Conservation (phyloP, 2,329 filamentous ascomycete species). For the Cladosporium sp. region DNA sequence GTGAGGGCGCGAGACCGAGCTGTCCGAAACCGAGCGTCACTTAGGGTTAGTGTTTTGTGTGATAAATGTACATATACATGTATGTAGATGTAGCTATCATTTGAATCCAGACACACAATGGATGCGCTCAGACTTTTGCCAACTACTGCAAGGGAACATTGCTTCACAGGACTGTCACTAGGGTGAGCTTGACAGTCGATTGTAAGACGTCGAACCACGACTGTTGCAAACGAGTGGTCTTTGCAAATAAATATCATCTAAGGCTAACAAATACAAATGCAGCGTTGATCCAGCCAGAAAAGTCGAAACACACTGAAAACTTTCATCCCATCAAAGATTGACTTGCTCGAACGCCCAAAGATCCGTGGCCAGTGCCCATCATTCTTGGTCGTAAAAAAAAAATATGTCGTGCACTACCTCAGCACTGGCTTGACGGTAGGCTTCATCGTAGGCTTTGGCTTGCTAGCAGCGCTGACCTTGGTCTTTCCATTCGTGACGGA, state of each 20-base stretch:
- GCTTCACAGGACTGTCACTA: not conserved
- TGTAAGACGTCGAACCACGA: not conserved
- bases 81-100: too few relatives aligned
- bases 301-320: not conserved
- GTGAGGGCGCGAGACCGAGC: not conserved
- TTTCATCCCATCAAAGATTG: not conserved
- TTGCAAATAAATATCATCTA: not conserved
- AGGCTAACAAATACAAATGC: not conserved
- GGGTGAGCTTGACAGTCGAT: not conserved
- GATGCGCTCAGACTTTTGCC: not conserved
- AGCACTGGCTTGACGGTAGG: conserved; percentile 10
- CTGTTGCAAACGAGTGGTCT: not conserved
- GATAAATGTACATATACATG: not conserved
- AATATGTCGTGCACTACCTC: not conserved
- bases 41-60: not conserved
- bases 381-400: not conserved
- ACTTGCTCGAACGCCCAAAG: conserved; percentile 15
- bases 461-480: conserved; percentile 25
- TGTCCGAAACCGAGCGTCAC: not conserved
- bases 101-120: not conserved
- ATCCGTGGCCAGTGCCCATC: not conserved
- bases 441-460: conserved; percentile 20
- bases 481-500: conserved; percentile 17
- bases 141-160: not conserved
- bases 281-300: not conserved